These are phyloP conservation scores for Hawksworthiomyces lignivorus DNA, from an alignment of 2,329 filamentous ascomycete genomes.

Conservation along the genomic window DNA sequence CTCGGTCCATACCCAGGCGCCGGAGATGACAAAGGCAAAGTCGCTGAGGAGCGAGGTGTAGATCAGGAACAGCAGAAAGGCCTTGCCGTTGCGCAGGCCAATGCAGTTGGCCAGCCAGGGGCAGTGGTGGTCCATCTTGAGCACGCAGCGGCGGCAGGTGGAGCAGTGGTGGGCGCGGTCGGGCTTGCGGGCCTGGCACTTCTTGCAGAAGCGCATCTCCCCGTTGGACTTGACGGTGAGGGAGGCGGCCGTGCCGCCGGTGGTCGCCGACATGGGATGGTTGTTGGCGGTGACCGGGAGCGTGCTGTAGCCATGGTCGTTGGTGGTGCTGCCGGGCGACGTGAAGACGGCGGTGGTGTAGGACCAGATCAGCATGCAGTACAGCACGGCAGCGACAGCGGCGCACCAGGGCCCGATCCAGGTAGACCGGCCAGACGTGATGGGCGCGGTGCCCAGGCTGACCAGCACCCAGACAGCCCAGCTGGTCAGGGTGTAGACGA, in stretches of 20 bases:
- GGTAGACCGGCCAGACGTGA: constrained; percentile 28
- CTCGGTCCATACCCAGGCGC: constrained; percentile 78
- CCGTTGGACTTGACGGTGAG: constrained; percentile 92
- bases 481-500: constrained; percentile 83
- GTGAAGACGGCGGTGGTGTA: constrained; percentile 95
- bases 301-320: constrained; percentile 64
- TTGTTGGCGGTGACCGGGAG: constrained; percentile 50
- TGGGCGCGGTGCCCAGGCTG: constrained; percentile 56
- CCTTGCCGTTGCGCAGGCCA: constrained; percentile 89
- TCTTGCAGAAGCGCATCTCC: constrained; percentile 87
- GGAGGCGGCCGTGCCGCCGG: constrained; percentile 51
- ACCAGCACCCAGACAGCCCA: constrained; percentile 90
- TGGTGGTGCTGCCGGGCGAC: constrained; percentile 66
- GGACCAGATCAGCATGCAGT: constrained; percentile 72
- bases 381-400: constrained; percentile 61
- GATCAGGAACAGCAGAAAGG: constrained; percentile 84
- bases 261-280: constrained; percentile 1
- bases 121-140: constrained; percentile 99
- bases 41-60: constrained; percentile 85
- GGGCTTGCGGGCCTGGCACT: constrained; percentile 89
- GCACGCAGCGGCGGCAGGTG: constrained; percentile 83
- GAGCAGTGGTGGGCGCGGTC: constrained; percentile 97
- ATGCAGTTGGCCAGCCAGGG: constrained; percentile 97
- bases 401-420: constrained; percentile 30
- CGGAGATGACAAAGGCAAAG: constrained; percentile 69